Base-by-base conservation (phyloP, 2,329 filamentous ascomycete species). In the Aureobasidium leucospermi region DNA sequence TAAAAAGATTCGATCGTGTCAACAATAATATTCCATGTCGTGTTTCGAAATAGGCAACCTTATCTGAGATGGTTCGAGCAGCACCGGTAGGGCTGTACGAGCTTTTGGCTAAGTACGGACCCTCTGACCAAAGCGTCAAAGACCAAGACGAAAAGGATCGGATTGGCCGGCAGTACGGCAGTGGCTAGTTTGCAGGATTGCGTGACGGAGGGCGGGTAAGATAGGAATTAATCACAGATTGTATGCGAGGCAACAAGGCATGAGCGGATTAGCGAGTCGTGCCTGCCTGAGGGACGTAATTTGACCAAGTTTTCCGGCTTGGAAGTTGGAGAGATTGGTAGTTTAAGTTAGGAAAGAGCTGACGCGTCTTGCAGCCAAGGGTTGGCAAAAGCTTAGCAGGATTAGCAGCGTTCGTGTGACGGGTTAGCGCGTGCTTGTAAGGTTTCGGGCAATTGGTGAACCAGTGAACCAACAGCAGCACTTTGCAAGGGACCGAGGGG, bases 161-260 rank as follows among this genome's bases (percentile, higher is more conserved):
- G 48, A 16, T 52, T 34, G 39, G 13, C 34, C 38, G 48, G 48
- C 36, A 48, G n/a, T 19, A 29, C 38, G 48, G 48, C 36, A 48
- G n/a, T 19, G 11, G 13, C 15, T 15, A 55, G 19, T 42, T 41
- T 43, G 15, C 13, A 29, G 8, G 23, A 41, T 39, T 52, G 48
- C 34, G 48, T 5, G 38, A 15, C 5, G 8, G 48, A 52, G 15
- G 13, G n/a, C 9, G 28, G 51, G 38, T 8, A 31, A 43, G 39
- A 43, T 34, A 43, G 38, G n/a, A 10, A 29, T 7, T 9, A 31
- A 23, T 23, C 34, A 19, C n/a, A 16, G 11, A 6, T 29, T 11
- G 23, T 19, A 41, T 41, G 49, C 49, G 41, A 52, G 49, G 36
- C 49, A 31, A 41, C 49, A 52, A 52, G 49, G 49, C 36, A 52